Percentiles rank a stretch among this genome's conserved stretches.
phyloP scores from a whole-genome alignment of 257 asterid species.

The Jacaranda copaia region DNA sequence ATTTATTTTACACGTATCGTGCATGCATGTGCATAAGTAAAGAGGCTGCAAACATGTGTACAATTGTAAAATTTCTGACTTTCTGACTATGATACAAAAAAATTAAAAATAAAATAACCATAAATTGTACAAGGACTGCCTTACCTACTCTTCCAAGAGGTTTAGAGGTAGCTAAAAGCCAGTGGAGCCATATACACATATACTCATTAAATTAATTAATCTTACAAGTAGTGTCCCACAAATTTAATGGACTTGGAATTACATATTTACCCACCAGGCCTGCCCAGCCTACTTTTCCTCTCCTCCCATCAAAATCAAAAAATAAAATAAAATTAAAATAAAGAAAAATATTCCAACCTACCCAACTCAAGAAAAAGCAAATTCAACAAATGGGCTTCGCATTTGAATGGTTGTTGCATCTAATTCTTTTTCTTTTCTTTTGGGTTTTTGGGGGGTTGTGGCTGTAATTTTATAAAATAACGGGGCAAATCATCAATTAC shows the following conservation, averaged over 20 bases:
- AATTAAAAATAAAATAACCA: neutral
- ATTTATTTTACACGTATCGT: no score
- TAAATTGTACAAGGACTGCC: conserved; percentile 19
- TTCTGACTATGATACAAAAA: neutral
- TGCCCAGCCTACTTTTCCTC: neutral
- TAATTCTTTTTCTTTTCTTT: neutral
- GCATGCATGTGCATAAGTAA: no score
- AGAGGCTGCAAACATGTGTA: neutral
- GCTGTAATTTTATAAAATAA: conserved; percentile 30
- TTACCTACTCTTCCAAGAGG: conserved; percentile 27
- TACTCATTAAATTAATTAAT: conserved; percentile 22
- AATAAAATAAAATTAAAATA: neutral
- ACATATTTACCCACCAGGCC: conserved; percentile 39
- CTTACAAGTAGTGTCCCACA: conserved; percentile 40
- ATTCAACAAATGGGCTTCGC: conserved; percentile 10
- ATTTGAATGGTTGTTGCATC: conserved; percentile 40
- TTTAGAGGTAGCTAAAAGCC: conserved; percentile 27
- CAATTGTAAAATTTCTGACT: neutral
- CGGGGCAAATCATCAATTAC: conserved; percentile 34
- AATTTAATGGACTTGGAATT: conserved; percentile 33
- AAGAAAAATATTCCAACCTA: conserved; percentile 28
- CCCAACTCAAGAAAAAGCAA: neutral
- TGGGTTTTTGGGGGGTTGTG: neutral
- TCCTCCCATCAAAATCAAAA: conserved; percentile 13
- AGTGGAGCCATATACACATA: conserved; percentile 5